phyloP scores from a whole-genome alignment of 169 alveolate genomes.

The Blepharisma undulans region DNA sequence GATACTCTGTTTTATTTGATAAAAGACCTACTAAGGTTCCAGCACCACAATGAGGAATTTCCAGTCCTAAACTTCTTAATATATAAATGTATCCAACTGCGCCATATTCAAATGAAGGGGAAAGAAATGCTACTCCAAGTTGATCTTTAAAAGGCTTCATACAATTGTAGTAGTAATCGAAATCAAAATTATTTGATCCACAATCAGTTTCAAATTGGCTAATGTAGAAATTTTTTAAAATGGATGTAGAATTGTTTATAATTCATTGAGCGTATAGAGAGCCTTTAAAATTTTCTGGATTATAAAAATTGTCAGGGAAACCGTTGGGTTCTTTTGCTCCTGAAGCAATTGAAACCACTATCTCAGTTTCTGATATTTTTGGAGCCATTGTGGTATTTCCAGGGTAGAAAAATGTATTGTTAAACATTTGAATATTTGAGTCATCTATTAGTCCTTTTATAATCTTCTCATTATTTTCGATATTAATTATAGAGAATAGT shows the following conservation, averaged over 20 bases:
- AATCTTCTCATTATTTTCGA: too few species aligned
- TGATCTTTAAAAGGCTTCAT: neutral
- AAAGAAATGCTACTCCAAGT: constrained; percentile 16
- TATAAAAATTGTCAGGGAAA: neutral
- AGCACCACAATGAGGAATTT: neutral
- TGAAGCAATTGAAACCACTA: neutral
- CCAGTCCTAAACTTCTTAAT: neutral
- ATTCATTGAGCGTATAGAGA: neutral
- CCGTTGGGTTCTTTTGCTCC: neutral
- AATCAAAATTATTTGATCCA: neutral
- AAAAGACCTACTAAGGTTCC: neutral
- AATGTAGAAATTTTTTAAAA: neutral
- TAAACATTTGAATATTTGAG: too few species aligned
- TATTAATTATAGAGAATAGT: too few species aligned
- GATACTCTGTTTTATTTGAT: neutral
- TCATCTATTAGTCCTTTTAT: too few species aligned
- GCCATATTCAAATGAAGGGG: neutral
- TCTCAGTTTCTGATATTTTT: neutral
- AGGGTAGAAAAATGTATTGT: neutral
- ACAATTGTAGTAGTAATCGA: neutral
- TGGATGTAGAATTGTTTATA: neutral
- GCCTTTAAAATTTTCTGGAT: neutral
- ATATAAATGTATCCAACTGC: neutral
- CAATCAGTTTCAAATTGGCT: neutral
- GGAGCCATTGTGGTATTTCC: neutral